phyloP scores from a whole-genome alignment of 2,329 filamentous ascomycete genomes.

The Aspergillus sp. region DNA sequence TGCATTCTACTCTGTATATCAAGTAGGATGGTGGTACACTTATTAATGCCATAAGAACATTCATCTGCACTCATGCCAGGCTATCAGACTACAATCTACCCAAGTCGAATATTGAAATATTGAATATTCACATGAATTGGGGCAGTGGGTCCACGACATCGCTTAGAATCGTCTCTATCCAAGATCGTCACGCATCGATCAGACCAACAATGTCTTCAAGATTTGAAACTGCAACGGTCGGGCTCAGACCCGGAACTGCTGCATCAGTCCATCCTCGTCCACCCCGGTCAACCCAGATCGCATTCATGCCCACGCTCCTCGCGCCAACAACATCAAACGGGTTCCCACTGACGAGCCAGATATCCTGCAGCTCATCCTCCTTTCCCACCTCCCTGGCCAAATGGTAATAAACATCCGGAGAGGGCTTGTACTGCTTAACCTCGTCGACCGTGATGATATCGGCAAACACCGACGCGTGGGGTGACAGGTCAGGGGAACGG shows the following conservation, averaged over 20 bases:
- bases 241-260: conserved; percentile 51
- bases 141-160: too few species aligned
- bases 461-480: conserved; percentile 51
- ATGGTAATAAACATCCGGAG: conserved; percentile 61
- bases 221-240: conserved; percentile 55
- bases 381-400: conserved; percentile 54
- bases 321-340: conserved; percentile 72
- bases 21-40: too few species aligned
- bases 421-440: conserved; percentile 64
- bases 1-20: too few species aligned
- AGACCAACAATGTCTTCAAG: conserved; percentile 57
- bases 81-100: too few species aligned
- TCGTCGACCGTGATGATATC: conserved; percentile 63
- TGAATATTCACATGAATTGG: too few species aligned
- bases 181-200: too few species aligned
- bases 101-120: too few species aligned
- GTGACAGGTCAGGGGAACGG: conserved; percentile 56
- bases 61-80: too few species aligned
- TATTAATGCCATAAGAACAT: too few species aligned
- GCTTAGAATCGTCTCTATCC: too few species aligned
- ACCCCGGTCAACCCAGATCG: conserved; percentile 6
- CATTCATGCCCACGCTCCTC: conserved; percentile 57
- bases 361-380: conserved; percentile 40
- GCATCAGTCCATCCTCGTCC: conserved; percentile 66
- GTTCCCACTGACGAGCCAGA: conserved; percentile 72